These are phyloP conservation scores for Suhomyces wounanorum DNA, from an alignment of 1,139 yeast genomes.

Conservation along the genomic window DNA sequence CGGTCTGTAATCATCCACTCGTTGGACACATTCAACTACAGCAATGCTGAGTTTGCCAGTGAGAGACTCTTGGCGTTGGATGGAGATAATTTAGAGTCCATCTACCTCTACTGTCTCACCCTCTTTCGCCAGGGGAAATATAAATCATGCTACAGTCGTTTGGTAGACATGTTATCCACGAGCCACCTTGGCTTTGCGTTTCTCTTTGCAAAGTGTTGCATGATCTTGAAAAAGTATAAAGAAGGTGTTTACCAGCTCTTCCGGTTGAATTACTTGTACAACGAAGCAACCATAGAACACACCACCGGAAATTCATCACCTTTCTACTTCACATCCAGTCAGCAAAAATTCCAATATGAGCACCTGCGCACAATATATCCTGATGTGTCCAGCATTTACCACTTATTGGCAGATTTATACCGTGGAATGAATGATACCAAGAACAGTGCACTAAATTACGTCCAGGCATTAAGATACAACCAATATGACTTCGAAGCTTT, in stretches of 20 bases:
- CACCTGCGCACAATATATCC: slow-evolving; percentile 48
- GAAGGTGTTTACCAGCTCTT: slow-evolving; percentile 66
- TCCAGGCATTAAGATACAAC: slow-evolving; percentile 67
- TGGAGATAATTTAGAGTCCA: slow-evolving; percentile 51
- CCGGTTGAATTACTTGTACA: slow-evolving; percentile 36
- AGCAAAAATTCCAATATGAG: slow-evolving; percentile 38
- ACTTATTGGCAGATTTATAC: slow-evolving; percentile 72
- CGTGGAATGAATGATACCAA: slow-evolving; percentile 52
- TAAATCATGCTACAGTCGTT: slow-evolving; percentile 59
- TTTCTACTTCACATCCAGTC: slow-evolving; percentile 25
- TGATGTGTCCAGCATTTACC: slow-evolving; percentile 64
- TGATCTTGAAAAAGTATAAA: slow-evolving; percentile 53
- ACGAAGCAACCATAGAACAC: slow-evolving; percentile 28
- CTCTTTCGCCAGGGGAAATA: slow-evolving; percentile 55
- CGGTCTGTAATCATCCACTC: slow-evolving; percentile 65
- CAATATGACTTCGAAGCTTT: slow-evolving; percentile 89
- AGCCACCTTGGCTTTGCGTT: slow-evolving; percentile 72
- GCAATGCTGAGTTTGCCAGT: slow-evolving; percentile 79
- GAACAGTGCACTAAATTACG: slow-evolving; percentile 66
- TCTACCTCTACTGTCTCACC: slow-evolving; percentile 66
- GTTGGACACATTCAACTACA: slow-evolving; percentile 66
- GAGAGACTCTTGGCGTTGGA: slow-evolving; percentile 69
- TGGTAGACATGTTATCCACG: slow-evolving; percentile 34
- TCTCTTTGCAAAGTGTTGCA: slow-evolving; percentile 66
- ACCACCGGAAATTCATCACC: slow-evolving; percentile 10